Evolutionary conservation across 306 rosid species (phyloP).

Genomic region (Prunus dulcis): DNA sequence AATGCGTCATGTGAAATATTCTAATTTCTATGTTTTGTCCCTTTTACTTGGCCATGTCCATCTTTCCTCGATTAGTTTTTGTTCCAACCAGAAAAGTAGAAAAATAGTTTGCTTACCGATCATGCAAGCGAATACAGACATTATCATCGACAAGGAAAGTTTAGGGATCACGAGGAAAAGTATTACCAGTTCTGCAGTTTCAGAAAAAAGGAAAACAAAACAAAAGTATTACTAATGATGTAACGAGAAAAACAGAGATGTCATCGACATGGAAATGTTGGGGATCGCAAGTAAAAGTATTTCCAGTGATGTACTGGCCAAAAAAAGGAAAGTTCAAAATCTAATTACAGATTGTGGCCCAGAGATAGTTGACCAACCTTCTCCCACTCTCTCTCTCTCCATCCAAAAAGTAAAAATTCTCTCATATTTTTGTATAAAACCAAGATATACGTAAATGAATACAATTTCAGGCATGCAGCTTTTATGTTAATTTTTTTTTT

Average conservation of each 20-base stretch:
- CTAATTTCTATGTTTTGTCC: not conserved
- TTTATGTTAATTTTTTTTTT: no score
- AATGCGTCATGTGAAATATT: not conserved
- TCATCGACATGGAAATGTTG: not conserved
- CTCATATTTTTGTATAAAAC: no score
- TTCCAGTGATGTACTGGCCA: not conserved
- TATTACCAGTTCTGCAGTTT: not conserved
- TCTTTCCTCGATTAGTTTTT: not conserved
- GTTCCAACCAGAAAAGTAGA: not conserved
- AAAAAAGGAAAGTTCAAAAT: no score
- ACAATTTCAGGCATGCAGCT: no score
- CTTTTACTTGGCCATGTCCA: not conserved
- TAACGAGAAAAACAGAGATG: not conserved
- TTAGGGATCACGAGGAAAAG: not conserved
- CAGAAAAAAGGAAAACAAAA: not conserved
- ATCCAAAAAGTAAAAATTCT: no score
- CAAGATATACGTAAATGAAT: no score
- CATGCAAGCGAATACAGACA: not conserved
- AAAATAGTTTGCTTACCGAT: not conserved
- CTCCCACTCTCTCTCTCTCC: not conserved
- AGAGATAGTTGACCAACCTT: not conserved
- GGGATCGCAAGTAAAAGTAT: not conserved
- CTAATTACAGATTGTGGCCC: no score
- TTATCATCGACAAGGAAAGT: not conserved
- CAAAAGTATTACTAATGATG: not conserved